phyloP scores from a whole-genome alignment of 257 asterid genomes.

The Fraxinus excelsior region DNA sequence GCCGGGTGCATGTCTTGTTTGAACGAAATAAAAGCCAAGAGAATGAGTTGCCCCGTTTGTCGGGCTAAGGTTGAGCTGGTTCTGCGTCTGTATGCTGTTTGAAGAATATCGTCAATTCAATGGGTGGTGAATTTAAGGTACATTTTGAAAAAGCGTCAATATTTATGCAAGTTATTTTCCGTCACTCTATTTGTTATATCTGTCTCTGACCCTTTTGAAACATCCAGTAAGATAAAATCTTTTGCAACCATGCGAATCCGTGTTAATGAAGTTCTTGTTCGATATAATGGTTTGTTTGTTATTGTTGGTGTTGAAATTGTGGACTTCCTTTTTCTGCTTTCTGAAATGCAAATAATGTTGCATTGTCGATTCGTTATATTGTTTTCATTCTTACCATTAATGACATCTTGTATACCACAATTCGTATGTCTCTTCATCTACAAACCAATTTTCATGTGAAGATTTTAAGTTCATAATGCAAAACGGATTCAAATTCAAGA shows the following conservation, averaged over 20 bases:
- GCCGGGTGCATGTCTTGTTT: slow-evolving; percentile 95
- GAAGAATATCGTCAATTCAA: not conserved
- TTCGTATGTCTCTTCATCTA: not conserved
- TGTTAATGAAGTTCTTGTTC: not conserved
- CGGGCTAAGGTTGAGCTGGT: slow-evolving; percentile 80
- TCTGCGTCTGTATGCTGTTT: slow-evolving; percentile 71
- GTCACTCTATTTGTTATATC: not conserved
- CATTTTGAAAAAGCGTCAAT: not conserved
- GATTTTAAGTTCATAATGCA: not conserved
- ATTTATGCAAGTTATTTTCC: not conserved
- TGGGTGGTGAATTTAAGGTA: not conserved
- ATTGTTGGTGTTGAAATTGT: not conserved
- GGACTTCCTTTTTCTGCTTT: not conserved
- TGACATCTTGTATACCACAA: not conserved
- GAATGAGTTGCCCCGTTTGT: slow-evolving; percentile 95
- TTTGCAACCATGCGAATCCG: not conserved
- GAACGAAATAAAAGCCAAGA: slow-evolving; percentile 65
- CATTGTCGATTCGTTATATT: too few relatives aligned
- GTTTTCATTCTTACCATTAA: not conserved
- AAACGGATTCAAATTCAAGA: too few relatives aligned
- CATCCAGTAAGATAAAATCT: not conserved
- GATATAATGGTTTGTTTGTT: not conserved
- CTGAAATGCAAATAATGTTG: not conserved
- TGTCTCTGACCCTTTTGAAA: not conserved
- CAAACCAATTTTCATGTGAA: not conserved